Conservation (phyloP, 768 basidiomycete species). For the Lentinus brumalis region DNA sequence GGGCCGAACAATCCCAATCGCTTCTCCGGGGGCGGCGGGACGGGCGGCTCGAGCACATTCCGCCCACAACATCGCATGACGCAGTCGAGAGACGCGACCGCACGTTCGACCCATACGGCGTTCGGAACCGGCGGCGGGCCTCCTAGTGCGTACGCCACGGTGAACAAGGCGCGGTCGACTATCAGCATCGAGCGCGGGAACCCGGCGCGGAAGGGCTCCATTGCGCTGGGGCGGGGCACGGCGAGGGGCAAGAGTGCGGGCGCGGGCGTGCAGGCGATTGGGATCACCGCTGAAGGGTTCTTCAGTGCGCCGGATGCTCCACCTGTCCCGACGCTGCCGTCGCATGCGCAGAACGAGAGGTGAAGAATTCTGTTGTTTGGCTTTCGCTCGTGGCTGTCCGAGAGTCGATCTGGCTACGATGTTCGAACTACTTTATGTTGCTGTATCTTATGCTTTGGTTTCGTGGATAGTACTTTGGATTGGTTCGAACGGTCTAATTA, state of each 20-base stretch:
- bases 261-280: constrained; percentile 73
- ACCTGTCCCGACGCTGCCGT: constrained; percentile 29
- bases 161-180: constrained; percentile 54
- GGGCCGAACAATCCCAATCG: constrained; percentile 40
- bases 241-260: constrained; percentile 62
- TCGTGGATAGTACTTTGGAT: too few relatives aligned
- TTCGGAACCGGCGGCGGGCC: constrained; percentile 26
- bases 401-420: too few relatives aligned
- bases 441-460: too few relatives aligned
- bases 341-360: constrained; percentile 12
- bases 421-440: too few relatives aligned
- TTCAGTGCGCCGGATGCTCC: constrained; percentile 58
- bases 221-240: constrained; percentile 64
- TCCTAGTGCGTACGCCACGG: constrained; percentile 33
- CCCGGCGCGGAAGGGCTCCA: constrained; percentile 52
- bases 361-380: background rate
- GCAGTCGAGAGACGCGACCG: constrained; percentile 27
- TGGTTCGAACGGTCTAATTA: too few relatives aligned
- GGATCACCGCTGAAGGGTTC: constrained; percentile 78
- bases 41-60: constrained; percentile 6
- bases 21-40: constrained; percentile 4
- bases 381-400: too few relatives aligned
- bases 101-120: constrained; percentile 40
- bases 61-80: constrained; percentile 13
- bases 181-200: constrained; percentile 61